Percentiles rank a stretch among this genome's conserved stretches.
phyloP scores from a whole-genome alignment of 78 protist genomes.

The Emiliania huxleyi region DNA sequence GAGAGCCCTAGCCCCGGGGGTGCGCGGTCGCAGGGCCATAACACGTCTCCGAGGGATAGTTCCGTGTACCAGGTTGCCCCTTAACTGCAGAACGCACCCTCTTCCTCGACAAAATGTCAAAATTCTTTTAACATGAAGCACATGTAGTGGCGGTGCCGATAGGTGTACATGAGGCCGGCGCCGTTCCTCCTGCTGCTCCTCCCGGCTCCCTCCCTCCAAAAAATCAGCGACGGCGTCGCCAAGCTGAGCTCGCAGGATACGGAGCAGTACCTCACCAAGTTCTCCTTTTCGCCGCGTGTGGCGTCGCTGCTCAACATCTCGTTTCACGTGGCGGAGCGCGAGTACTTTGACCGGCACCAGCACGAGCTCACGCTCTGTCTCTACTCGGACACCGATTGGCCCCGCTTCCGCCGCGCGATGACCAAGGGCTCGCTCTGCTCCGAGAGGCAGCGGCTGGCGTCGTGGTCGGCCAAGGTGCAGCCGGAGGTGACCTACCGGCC shows the following conservation, averaged over 20 bases:
- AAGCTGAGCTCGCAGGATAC: background rate
- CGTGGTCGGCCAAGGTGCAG: background rate
- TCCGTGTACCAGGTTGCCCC: too few species aligned
- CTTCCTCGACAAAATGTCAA: too few species aligned
- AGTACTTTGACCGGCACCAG: constrained; percentile 1
- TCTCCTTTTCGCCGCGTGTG: background rate
- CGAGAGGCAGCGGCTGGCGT: background rate
- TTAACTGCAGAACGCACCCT: too few species aligned
- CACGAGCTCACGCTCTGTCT: constrained; percentile 3
- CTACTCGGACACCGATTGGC: background rate
- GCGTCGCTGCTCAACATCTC: background rate
- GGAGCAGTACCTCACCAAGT: background rate
- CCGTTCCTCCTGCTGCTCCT: too few species aligned
- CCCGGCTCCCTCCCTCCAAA: too few species aligned
- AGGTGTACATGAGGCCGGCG: too few species aligned
- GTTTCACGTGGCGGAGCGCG: background rate
- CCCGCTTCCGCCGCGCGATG: background rate
- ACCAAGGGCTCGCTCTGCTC: background rate
- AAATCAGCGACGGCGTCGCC: background rate
- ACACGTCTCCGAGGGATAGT: too few species aligned
- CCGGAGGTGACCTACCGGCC: background rate
- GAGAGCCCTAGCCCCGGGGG: too few species aligned
- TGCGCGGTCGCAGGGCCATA: too few species aligned
- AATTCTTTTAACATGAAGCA: too few species aligned
- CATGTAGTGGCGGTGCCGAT: too few species aligned